A percentile compares a stretch with the other conserved stretches of the same genome.
Conservation (phyloP, 306 rosid species). For the Trifolium dubium region DNA sequence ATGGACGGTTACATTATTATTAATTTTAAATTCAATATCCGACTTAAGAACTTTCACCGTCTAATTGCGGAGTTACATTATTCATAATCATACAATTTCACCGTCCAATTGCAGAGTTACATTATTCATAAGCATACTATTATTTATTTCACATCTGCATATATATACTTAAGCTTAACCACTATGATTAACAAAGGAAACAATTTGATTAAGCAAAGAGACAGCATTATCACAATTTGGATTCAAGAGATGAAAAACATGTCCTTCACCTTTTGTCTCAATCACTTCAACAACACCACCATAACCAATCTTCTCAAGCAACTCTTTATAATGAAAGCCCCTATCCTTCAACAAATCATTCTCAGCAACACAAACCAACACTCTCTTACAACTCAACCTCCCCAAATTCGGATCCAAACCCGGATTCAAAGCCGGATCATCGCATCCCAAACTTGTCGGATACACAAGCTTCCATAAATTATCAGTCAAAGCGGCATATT, state of each 20-base stretch:
- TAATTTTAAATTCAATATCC: no score
- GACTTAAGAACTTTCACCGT: no score
- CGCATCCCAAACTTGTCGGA: conserved; percentile 48
- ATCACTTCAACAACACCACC: conserved; percentile 31
- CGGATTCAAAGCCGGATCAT: conserved; percentile 67
- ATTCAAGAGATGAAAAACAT: conserved; percentile 60
- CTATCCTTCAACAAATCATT: conserved; percentile 57
- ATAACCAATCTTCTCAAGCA: conserved; percentile 56
- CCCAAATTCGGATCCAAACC: conserved; percentile 56
- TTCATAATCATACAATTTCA: no score
- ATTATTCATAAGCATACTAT: not conserved
- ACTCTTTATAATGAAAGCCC: conserved; percentile 53
- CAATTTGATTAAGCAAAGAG: conserved; percentile 40
- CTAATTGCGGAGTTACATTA: no score
- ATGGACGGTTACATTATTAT: no score
- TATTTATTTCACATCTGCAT: not conserved
- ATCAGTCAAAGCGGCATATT: not conserved
- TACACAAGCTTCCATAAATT: conserved; percentile 54
- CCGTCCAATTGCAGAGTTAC: no score
- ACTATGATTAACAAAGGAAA: conserved; percentile 43
- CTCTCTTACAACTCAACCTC: conserved; percentile 49
- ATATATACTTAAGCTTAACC: not conserved
- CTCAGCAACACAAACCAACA: conserved; percentile 69
- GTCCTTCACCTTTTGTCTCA: conserved; percentile 49
- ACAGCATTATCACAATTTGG: conserved; percentile 42